phyloP scores from a whole-genome alignment of 768 basidiomycete species.

The Psilocybe sp. region DNA sequence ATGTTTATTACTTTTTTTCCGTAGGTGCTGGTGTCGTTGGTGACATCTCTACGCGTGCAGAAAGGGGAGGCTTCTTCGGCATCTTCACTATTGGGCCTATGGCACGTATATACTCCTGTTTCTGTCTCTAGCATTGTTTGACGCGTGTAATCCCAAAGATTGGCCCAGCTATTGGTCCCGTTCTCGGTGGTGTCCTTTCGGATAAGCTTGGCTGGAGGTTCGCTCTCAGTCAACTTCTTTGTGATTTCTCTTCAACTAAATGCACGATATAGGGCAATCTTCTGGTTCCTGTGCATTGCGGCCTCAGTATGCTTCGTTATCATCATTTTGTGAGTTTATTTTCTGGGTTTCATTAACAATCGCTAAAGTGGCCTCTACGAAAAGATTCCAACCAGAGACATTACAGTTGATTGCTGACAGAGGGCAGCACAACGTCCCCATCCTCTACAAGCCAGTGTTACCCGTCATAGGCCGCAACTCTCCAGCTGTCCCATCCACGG shows the following conservation, averaged over 20 bases:
- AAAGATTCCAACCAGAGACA: slow-evolving; percentile 52
- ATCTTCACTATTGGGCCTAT: slow-evolving; percentile 64
- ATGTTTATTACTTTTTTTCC: neutral
- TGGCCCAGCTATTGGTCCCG: slow-evolving; percentile 60
- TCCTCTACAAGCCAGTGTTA: slow-evolving; percentile 55
- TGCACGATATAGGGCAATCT: slow-evolving; percentile 42
- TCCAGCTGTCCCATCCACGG: slow-evolving; percentile 19
- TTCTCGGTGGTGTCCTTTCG: slow-evolving; percentile 58
- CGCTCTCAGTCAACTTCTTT: slow-evolving; percentile 2
- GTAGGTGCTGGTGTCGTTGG: slow-evolving; percentile 73
- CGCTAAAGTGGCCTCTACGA: slow-evolving; percentile 14
- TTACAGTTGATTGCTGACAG: slow-evolving; percentile 52
- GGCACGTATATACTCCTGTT: slow-evolving; percentile 28
- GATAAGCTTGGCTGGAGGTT: slow-evolving; percentile 65
- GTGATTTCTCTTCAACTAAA: neutral
- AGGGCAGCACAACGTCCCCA: slow-evolving; percentile 44
- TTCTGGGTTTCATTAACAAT: slow-evolving; percentile 8
- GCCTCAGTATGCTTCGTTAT: slow-evolving; percentile 42
- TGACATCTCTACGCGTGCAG: slow-evolving; percentile 70
- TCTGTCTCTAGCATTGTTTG: slow-evolving; percentile 2
- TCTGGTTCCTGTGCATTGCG: slow-evolving; percentile 59
- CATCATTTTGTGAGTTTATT: slow-evolving; percentile 41
- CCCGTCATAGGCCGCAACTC: slow-evolving; percentile 34
- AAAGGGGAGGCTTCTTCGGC: slow-evolving; percentile 75
- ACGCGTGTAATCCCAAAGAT: slow-evolving; percentile 28